Evolutionary conservation across 192 early-diverging fungal species (phyloP).

Genomic region (Entomortierella beljakovae): DNA sequence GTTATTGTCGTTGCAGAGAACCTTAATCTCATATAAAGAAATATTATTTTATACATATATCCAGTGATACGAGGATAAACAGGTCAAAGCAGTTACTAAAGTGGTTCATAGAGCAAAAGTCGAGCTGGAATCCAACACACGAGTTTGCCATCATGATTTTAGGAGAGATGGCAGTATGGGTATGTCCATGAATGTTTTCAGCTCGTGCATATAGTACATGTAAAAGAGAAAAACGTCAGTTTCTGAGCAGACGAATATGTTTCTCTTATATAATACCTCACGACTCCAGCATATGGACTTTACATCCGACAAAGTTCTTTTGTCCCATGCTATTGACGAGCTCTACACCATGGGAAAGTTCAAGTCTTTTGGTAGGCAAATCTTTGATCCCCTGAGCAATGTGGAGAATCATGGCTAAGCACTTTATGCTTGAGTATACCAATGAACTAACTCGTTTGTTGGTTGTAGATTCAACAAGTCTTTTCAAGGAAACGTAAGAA

Average conservation of each 20-base stretch:
- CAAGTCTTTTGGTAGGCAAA: constrained; percentile 27
- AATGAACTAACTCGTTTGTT: not conserved
- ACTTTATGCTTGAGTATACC: not conserved
- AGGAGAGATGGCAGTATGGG: constrained; percentile 51
- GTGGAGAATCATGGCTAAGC: not conserved
- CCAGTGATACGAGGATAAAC: constrained; percentile 41
- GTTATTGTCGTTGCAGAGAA: not conserved
- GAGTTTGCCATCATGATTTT: constrained; percentile 54
- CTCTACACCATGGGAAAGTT: constrained; percentile 52
- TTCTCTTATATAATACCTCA: not conserved
- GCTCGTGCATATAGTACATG: no score
- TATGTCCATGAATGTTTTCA: no score
- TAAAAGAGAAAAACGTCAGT: constrained; percentile 3
- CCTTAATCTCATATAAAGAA: not conserved
- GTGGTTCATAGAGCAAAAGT: constrained; percentile 51
- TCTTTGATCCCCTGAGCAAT: not conserved
- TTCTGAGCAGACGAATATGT: not conserved
- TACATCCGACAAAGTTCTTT: constrained; percentile 27
- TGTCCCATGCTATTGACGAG: constrained; percentile 42
- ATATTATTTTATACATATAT: not conserved
- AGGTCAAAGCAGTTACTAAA: constrained; percentile 42
- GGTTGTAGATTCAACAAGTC: constrained; percentile 18
- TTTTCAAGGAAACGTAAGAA: constrained; percentile 42
- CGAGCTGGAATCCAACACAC: constrained; percentile 26
- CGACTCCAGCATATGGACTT: constrained; percentile 48